Conservation (phyloP, 768 basidiomycete species). For the Leucosporidium yakuticum region DNA sequence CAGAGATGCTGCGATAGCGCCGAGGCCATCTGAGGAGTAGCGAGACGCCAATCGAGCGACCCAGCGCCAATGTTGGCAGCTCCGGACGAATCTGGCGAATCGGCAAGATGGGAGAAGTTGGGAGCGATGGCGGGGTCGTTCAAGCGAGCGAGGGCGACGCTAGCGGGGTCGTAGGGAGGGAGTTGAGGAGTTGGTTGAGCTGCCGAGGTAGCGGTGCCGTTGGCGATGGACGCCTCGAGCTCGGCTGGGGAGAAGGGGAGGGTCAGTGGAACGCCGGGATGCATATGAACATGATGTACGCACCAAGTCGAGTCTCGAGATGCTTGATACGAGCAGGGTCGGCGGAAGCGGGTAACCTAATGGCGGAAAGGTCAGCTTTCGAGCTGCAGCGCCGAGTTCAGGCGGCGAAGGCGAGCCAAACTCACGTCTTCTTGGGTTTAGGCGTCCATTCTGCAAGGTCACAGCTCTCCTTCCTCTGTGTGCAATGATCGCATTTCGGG, state of each 20-base stretch:
- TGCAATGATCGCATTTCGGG: conserved; percentile 11
- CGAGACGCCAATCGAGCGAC: conserved; percentile 13
- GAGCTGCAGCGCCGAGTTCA: not conserved
- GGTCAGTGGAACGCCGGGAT: too few species aligned
- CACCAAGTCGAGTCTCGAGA: conserved; percentile 12
- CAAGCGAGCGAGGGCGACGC: not conserved
- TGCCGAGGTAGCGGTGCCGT: not conserved
- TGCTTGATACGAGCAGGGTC: not conserved
- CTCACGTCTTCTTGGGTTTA: not conserved
- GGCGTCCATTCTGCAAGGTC: conserved; percentile 9
- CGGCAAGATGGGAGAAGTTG: not conserved
- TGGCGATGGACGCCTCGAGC: conserved; percentile 7
- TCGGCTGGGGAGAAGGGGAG: not conserved
- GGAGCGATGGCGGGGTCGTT: not conserved
- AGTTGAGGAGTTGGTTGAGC: not conserved
- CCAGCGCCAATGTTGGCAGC: not conserved
- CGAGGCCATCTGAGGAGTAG: not conserved
- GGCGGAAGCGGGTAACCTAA: not conserved
- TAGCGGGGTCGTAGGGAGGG: not conserved
- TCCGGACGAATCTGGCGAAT: not conserved
- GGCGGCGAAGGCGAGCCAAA: not conserved
- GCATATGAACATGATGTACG: not conserved
- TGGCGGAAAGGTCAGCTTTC: not conserved
- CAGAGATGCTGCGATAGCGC: not conserved
- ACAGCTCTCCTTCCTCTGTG: conserved; percentile 1